Conservation (phyloP, 331 rosid species). For the Rhamnella rubrinervis region DNA sequence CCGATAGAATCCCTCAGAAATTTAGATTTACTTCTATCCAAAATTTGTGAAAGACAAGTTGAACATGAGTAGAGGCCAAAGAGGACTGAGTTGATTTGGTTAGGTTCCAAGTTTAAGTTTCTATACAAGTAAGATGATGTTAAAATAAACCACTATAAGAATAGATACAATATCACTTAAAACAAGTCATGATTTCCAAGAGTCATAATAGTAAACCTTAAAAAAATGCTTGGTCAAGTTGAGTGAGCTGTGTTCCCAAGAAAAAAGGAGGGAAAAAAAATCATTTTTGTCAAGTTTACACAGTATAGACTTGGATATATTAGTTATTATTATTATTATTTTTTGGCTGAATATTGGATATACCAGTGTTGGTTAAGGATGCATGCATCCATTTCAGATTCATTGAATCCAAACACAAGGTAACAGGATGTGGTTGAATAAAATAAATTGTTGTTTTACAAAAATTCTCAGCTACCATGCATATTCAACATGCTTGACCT, state of each 20-base stretch:
- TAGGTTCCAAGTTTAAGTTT: background rate
- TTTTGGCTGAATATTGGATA: too few relatives aligned
- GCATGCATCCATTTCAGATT: background rate
- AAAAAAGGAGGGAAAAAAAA: background rate
- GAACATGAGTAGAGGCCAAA: background rate
- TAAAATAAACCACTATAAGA: too few relatives aligned
- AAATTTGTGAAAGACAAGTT: background rate
- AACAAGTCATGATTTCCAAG: too few relatives aligned
- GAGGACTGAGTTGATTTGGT: background rate
- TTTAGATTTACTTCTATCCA: conserved; percentile 13
- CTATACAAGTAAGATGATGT: background rate
- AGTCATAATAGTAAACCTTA: background rate
- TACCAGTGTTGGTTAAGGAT: background rate
- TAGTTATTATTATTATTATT: too few relatives aligned
- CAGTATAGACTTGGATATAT: background rate
- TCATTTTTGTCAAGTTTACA: too few relatives aligned
- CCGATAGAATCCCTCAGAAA: conserved; percentile 16
- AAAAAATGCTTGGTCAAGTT: background rate
- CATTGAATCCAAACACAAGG: background rate
- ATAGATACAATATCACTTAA: background rate
- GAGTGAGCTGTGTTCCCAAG: background rate
- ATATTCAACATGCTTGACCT: too few relatives aligned
- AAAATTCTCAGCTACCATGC: too few relatives aligned
- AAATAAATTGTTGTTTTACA: background rate
- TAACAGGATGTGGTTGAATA: background rate